Percentiles rank a stretch among this genome's conserved stretches.
These are phyloP conservation scores for Quercus engelmannii DNA, from an alignment of 306 rosid genomes.

Conservation along the genomic window DNA sequence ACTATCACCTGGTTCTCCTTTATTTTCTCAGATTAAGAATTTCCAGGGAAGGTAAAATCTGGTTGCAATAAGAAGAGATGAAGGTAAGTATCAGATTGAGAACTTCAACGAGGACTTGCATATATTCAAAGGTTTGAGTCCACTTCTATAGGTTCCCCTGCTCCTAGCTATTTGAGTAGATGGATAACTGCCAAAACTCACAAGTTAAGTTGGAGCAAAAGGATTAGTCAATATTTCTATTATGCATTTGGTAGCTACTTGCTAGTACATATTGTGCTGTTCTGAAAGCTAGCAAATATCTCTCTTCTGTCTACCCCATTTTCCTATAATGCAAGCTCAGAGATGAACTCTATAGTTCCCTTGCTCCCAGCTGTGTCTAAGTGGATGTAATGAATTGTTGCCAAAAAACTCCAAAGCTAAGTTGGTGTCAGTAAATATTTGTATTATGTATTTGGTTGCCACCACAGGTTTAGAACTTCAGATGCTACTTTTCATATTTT, in stretches of 20 bases:
- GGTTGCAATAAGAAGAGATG: neutral
- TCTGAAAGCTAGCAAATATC: neutral
- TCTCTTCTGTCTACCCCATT: neutral
- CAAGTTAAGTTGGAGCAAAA: neutral
- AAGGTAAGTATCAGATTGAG: neutral
- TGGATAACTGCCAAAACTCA: neutral
- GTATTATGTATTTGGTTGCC: too few relatives aligned
- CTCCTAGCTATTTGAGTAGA: neutral
- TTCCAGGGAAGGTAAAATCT: conserved; percentile 44
- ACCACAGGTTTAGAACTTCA: neutral
- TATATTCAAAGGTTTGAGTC: neutral
- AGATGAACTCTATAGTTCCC: too few relatives aligned
- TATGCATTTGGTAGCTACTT: neutral
- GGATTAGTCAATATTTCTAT: neutral
- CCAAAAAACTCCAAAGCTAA: too few relatives aligned
- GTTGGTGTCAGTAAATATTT: too few relatives aligned
- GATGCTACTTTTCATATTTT: neutral
- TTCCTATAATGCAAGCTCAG: too few relatives aligned
- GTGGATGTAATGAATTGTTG: too few relatives aligned
- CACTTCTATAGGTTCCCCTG: neutral
- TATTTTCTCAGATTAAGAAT: conserved; percentile 38
- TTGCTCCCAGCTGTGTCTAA: too few relatives aligned
- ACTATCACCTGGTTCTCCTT: conserved; percentile 16
- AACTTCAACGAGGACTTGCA: neutral
- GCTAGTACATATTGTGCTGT: neutral